Conservation (phyloP, 1,284 basidiomycete species). For the Puccinia triticina region DNA sequence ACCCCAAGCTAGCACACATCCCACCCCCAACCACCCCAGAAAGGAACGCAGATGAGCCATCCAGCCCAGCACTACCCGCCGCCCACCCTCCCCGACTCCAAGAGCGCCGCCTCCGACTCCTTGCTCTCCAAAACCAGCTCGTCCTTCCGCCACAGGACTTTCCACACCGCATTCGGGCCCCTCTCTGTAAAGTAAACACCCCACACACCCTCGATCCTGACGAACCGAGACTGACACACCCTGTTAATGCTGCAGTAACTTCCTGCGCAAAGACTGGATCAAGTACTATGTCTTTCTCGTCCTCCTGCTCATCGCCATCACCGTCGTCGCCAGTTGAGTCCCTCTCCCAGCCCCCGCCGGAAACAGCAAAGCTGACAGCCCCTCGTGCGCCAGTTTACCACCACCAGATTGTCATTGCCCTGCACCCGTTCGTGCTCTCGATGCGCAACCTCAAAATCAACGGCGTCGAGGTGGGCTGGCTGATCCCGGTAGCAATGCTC, state of each 20-base stretch:
- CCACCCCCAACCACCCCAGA: no score
- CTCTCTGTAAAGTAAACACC: background rate
- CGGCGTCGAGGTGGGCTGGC: constrained; percentile 56
- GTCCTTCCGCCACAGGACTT: background rate
- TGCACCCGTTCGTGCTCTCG: background rate
- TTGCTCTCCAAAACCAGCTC: background rate
- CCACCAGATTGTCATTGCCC: constrained; percentile 28
- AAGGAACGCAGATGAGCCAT: no score
- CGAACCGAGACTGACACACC: background rate
- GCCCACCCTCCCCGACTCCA: no score
- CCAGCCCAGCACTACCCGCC: no score
- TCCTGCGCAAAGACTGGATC: constrained; percentile 33
- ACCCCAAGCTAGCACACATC: no score
- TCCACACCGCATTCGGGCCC: background rate
- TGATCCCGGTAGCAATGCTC: constrained; percentile 59
- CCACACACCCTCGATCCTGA: background rate
- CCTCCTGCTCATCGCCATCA: background rate
- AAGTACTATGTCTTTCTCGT: constrained; percentile 20
- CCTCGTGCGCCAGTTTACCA: constrained; percentile 45
- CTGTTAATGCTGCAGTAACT: background rate
- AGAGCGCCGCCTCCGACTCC: background rate
- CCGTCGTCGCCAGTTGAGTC: constrained; percentile 3
- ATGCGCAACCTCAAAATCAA: constrained; percentile 30
- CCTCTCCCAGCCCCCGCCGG: no score
- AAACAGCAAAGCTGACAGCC: background rate